Conservation (phyloP, 2,329 filamentous ascomycete genomes). For the Ceratocystis harringtonii region DNA sequence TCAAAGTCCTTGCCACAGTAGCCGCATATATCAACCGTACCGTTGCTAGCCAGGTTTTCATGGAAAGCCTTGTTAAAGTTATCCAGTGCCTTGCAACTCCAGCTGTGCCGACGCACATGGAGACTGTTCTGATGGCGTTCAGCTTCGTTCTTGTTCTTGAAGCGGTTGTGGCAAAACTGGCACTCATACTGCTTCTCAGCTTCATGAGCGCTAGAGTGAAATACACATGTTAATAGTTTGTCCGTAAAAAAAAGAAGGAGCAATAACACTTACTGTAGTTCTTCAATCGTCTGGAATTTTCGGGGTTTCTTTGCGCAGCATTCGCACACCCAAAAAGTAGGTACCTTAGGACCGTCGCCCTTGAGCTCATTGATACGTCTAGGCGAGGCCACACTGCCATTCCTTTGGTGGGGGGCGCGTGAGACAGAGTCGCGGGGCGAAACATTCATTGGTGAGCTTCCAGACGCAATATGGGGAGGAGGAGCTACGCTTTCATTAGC, state of each 20-base stretch:
- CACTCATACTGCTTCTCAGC: slow-evolving; percentile 95
- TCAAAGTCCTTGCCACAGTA: slow-evolving; percentile 89
- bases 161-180: slow-evolving; percentile 80
- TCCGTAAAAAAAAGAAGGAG: slow-evolving; percentile 8
- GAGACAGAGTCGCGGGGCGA: slow-evolving; percentile 35
- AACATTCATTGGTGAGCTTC: slow-evolving; percentile 29
- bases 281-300: slow-evolving; percentile 74
- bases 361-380: slow-evolving; percentile 39
- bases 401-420: slow-evolving; percentile 31
- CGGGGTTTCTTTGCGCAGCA: slow-evolving; percentile 96
- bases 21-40: slow-evolving; percentile 67
- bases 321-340: slow-evolving; percentile 57
- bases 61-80: slow-evolving; percentile 75
- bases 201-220: slow-evolving; percentile 54
- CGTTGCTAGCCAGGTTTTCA: slow-evolving; percentile 52
- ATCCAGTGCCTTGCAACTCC: slow-evolving; percentile 83
- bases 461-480: slow-evolving; percentile 24
- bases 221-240: slow-evolving; percentile 18
- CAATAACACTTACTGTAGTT: slow-evolving; percentile 53
- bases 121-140: slow-evolving; percentile 93
- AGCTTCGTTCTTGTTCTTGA: slow-evolving; percentile 98
- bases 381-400: slow-evolving; percentile 34
- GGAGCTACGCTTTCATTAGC: slow-evolving; percentile 34
- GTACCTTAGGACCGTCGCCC: slow-evolving; percentile 33
- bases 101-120: slow-evolving; percentile 81